Base-by-base conservation (phyloP, 306 rosid species). In the Hippophae tibetana region DNA sequence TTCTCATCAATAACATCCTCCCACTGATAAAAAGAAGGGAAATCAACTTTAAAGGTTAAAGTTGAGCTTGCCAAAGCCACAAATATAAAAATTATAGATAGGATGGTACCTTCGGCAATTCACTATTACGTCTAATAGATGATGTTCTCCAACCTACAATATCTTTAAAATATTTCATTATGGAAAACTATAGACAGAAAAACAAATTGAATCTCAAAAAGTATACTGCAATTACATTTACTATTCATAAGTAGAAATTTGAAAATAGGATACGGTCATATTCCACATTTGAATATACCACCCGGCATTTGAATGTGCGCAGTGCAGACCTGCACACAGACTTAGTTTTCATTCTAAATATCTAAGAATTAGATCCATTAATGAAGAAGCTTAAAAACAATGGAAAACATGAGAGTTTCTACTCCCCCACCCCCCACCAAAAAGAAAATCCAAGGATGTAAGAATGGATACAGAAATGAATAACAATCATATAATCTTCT, bases 141-240 rank as follows among this genome's bases (percentile, higher is more conserved):
- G 99, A 82, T 64, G 99, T 93, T 86, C 97, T 89, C 99, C 99
- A 93, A 69, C 99, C 99, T 63, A 93, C 99, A 50, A 93, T 82
- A 77, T 88, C 98, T 92, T 63, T 41, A 65, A 2, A 38, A 40
- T 56, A n/a, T 43, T 23, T 73, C 42, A 56, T 85, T 62, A 82
- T 48, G 75, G 81, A 66, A 70, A 74, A 70, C 80, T 75, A 60
- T 42, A 18, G 41, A 56, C 10, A 57, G 48, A 57, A 10, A 56
- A 47, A 14, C 64, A 61, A 66, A 43, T 58, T 54, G 18, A 13
- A 56, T 57, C 56, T 11, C 18, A 18, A 58, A 56, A 49, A 41
- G 18, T 46, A 65, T n/a, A 13, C 13, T 64, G 9, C 3, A 52
- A 58, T 14, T 8, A 63, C 47, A 60, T 13, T 57, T 18, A 57